Evolutionary conservation across 31 red algal species (phyloP).

Genomic region (Asparagopsis taxiformis): DNA sequence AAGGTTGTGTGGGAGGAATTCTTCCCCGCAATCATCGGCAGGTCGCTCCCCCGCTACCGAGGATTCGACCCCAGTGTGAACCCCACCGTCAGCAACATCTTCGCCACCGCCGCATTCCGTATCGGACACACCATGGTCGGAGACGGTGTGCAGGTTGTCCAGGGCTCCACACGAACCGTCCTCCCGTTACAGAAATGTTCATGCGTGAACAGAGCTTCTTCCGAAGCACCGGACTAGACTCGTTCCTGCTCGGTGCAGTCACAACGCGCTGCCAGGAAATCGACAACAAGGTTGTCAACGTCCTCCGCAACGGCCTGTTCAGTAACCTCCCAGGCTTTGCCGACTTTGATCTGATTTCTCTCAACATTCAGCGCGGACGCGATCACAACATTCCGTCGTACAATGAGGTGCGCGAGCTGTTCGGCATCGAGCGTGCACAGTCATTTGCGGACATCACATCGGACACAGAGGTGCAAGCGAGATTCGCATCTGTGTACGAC

Average conservation of each 20-base stretch:
- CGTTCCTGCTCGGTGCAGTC: constrained; percentile 1
- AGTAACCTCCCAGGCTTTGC: background rate
- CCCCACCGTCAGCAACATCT: background rate
- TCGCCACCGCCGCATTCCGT: constrained; percentile 1
- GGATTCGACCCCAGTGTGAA: constrained; percentile 1
- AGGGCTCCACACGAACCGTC: background rate
- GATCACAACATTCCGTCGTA: constrained; percentile 2
- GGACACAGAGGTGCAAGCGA: background rate
- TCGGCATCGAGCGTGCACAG: background rate
- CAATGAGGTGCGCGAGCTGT: constrained; percentile 5
- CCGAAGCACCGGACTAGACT: background rate
- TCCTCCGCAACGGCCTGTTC: constrained; percentile 10
- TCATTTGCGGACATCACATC: background rate
- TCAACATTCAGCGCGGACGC: background rate
- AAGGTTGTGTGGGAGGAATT: constrained; percentile 9
- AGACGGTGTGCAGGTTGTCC: background rate
- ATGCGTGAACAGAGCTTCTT: background rate
- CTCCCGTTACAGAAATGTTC: background rate
- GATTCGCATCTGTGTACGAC: background rate
- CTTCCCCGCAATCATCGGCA: constrained; percentile 7
- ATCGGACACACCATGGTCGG: background rate
- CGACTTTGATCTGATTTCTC: background rate
- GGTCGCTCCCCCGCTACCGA: background rate
- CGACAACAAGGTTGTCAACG: constrained; percentile 13
- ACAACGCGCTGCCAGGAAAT: constrained; percentile 7